These are phyloP conservation scores for Russula earlei DNA, from an alignment of 768 basidiomycete species.

Conservation along the genomic window DNA sequence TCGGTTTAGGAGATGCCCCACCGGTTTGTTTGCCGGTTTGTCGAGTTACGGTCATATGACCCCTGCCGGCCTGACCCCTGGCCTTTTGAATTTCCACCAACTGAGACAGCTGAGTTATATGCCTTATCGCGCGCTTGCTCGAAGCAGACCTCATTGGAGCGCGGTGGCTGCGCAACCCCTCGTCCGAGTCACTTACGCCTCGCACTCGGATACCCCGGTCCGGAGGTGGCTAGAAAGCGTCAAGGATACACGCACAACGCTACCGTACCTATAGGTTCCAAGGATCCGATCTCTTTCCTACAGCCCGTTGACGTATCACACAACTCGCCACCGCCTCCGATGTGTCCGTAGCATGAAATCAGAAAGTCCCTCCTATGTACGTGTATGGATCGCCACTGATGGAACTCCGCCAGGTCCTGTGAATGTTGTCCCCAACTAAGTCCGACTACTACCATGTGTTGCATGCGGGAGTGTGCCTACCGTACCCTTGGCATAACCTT, in stretches of 20 bases:
- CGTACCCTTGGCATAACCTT: neutral
- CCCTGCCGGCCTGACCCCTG: no score
- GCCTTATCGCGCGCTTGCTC: no score
- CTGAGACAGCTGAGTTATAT: no score
- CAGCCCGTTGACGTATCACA: neutral
- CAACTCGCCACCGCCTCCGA: neutral
- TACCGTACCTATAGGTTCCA: slow-evolving; percentile 12
- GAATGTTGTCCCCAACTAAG: neutral
- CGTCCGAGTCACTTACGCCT: no score
- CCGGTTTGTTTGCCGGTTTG: no score
- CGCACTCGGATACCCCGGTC: neutral
- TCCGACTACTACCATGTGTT: neutral
- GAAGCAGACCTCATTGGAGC: no score
- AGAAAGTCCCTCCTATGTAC: neutral
- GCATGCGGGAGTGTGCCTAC: no score
- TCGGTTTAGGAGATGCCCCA: no score
- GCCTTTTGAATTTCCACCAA: no score
- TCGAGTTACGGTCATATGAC: no score
- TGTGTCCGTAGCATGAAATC: slow-evolving; percentile 1
- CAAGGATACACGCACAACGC: neutral
- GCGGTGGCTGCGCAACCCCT: no score
- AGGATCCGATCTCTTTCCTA: neutral
- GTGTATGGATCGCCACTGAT: slow-evolving; percentile 1
- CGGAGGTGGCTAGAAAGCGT: neutral
- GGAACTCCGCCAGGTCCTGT: slow-evolving; percentile 3